These are phyloP conservation scores for Didymella exigua DNA, from an alignment of 2,329 filamentous ascomycete species.

Conservation along the genomic window DNA sequence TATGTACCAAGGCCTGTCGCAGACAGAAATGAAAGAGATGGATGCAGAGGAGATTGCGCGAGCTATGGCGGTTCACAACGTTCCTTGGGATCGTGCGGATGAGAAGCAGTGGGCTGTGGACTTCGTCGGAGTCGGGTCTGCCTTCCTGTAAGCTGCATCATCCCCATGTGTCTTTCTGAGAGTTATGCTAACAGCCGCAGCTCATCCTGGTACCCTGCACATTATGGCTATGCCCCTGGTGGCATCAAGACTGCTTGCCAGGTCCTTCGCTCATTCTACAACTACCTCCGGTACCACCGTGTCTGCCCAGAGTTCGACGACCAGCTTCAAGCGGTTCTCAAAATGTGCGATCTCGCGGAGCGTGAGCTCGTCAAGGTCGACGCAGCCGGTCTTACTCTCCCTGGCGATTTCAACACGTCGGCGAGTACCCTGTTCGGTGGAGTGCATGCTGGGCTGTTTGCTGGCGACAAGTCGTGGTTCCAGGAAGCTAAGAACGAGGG, in stretches of 20 bases:
- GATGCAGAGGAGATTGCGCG: constrained; percentile 68
- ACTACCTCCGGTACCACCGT: constrained; percentile 82
- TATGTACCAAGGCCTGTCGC: constrained; percentile 67
- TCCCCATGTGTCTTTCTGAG: not conserved
- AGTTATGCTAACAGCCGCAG: constrained; percentile 47
- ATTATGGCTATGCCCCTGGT: constrained; percentile 58
- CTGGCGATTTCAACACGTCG: constrained; percentile 81
- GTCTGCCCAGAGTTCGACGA: constrained; percentile 81
- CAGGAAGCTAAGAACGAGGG: constrained; percentile 31
- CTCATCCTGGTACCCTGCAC: constrained; percentile 60
- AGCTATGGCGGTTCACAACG: constrained; percentile 67
- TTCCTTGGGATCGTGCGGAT: constrained; percentile 56
- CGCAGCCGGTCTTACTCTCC: constrained; percentile 61
- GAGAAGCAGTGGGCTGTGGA: constrained; percentile 75
- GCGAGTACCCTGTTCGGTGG: constrained; percentile 72
- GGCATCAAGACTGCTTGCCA: constrained; percentile 65
- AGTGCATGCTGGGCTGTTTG: constrained; percentile 51
- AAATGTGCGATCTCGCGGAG: constrained; percentile 69
- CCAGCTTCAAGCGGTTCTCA: constrained; percentile 69
- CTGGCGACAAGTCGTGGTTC: constrained; percentile 52
- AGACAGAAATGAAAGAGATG: constrained; percentile 65
- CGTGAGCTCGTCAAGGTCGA: constrained; percentile 68
- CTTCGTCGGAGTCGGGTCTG: constrained; percentile 76
- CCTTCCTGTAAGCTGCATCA: constrained; percentile 69
- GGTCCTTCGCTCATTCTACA: constrained; percentile 83